Evolutionary conservation across 768 basidiomycete species (phyloP).

Genomic region (Coprinellus micaceus): DNA sequence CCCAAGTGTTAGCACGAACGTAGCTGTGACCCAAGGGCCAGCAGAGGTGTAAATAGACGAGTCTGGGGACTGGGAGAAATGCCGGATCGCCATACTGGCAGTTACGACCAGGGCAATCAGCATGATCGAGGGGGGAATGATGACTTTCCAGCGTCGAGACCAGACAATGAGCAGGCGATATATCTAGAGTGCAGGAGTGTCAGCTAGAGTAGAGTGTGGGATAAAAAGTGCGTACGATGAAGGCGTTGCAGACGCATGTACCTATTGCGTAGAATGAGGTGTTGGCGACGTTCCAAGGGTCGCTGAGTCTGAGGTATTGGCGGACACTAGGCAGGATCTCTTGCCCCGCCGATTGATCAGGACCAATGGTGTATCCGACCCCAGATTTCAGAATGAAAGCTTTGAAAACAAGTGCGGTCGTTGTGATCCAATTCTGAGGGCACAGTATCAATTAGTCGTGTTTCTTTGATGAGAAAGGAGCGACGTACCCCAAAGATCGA

Average conservation of each 20-base stretch:
- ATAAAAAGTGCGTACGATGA: slow-evolving; percentile 5
- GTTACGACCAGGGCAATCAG: not conserved
- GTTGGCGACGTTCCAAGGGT: not conserved
- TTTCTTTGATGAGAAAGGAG: not conserved
- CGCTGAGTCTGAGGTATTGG: not conserved
- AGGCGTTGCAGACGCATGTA: not conserved
- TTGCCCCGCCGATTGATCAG: not conserved
- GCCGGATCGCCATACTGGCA: not conserved
- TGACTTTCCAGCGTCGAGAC: not conserved
- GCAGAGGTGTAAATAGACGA: not conserved
- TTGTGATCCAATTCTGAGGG: not conserved
- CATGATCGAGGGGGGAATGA: not conserved
- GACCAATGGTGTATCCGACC: not conserved
- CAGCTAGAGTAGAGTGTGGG: too few species aligned
- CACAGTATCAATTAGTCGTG: not conserved
- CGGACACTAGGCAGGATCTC: not conserved
- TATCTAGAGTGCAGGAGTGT: too few species aligned
- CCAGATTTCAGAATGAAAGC: not conserved
- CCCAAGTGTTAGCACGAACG: not conserved
- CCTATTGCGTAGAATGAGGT: not conserved
- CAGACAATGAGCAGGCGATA: slow-evolving; percentile 2
- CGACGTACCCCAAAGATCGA: not conserved
- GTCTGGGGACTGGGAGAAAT: not conserved
- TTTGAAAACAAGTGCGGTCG: not conserved
- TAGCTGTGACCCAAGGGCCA: not conserved